Conservation (phyloP, 2,329 filamentous ascomycete genomes). For the Sporothrix variecibatus region DNA sequence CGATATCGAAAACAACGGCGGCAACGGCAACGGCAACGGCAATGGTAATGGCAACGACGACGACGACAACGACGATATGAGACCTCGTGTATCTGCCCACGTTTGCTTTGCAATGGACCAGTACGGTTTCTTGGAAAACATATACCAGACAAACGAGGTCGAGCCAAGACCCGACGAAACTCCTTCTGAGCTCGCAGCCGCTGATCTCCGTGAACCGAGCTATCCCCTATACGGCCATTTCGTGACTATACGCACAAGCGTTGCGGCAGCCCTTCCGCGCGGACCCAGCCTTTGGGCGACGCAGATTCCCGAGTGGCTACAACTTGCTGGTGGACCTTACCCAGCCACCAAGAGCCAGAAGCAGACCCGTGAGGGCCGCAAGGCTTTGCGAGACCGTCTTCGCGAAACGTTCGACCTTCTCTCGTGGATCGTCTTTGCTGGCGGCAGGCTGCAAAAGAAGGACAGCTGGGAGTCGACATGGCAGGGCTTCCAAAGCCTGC, state of each 20-base stretch:
- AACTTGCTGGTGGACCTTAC: conserved; percentile 21
- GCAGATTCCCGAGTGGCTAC: conserved; percentile 25
- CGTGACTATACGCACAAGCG: not conserved
- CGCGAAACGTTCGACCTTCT: conserved; percentile 14
- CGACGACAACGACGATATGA: not conserved
- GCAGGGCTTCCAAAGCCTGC: conserved; percentile 24
- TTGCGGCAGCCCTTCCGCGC: not conserved
- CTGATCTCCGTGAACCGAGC: too few relatives aligned
- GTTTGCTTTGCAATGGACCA: conserved; percentile 22
- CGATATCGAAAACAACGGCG: not conserved
- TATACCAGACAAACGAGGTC: not conserved
- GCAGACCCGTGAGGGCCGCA: not conserved
- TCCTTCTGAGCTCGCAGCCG: not conserved
- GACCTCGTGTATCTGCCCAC: not conserved
- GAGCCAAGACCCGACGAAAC: not conserved
- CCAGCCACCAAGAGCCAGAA: not conserved
- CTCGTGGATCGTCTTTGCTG: conserved; percentile 12
- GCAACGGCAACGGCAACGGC: not conserved
- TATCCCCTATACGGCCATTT: not conserved
- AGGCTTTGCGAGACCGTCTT: not conserved
- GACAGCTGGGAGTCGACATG: conserved; percentile 28
- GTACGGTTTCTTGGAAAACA: not conserved
- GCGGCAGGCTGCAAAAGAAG: not conserved
- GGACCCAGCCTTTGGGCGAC: not conserved
- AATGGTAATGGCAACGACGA: not conserved